Evolutionary conservation across 495 filamentous ascomycete species (phyloP), one percentile per base, ranked within the genome.

Genomic region (Pyrenula massariospora): DNA sequence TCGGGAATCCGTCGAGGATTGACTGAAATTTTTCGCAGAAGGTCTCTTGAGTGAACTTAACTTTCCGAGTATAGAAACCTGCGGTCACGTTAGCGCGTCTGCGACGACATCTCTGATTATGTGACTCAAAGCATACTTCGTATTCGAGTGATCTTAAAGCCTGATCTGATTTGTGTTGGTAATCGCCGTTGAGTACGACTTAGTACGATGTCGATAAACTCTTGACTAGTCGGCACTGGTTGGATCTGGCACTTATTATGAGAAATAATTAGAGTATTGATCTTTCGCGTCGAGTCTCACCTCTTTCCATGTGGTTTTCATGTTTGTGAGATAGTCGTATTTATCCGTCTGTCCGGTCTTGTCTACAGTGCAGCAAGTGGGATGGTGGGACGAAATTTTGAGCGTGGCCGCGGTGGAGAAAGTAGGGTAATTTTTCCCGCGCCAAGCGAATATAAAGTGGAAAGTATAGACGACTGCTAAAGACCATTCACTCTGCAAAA

Each of bases 21-120:
- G 83, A 77, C 59, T 81, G 84, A 57, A 98, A 83, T 74, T 97
- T 96, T 63, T 98, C 93, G 55, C 83, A 82, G 71, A 96, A 96
- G 48, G 93, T 96, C 72, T 96, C 91, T 66, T 92, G 84, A n/a
- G 93, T 97, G 69, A 87, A 97, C 70, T 97, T 98, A 79, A 97
- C 93, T 73, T 98, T 97, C 68, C 93, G 81, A 57, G 91, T 95
- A 68, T 96, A 96, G 77, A 96, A 96, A 56, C 84, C 89, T 85
- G 60, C 55, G 53, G n/a, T n/a, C n/a, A n/a, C n/a, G n/a, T n/a
- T n/a, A 36, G 57, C 24, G 22, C 51, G n/a, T 10, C 19, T 5
- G 8, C 8, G 20, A 19, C 20, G 20, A 20, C 8, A 21, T 20
- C 19, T 52, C 20, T 52, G 50, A 20, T 24, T 8, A 19, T 24